Evolutionary conservation across 1,284 basidiomycete species (phyloP).

Genomic region (Sparassis latifolia): DNA sequence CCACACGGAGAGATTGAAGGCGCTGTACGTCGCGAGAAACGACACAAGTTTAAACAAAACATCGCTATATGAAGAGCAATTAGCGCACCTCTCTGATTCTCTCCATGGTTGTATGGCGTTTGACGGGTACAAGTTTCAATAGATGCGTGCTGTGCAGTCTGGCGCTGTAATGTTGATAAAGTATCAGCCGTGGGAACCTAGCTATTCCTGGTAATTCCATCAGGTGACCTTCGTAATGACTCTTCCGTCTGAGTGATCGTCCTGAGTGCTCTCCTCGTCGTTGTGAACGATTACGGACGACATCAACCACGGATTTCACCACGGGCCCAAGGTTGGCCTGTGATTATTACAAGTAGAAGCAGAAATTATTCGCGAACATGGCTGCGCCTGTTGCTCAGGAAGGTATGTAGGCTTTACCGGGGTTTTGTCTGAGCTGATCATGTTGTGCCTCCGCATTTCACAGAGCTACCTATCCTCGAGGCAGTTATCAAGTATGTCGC

Average conservation of each 20-base stretch:
- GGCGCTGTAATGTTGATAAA: slow-evolving; percentile 24
- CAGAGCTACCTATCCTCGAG: slow-evolving; percentile 92
- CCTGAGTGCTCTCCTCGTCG: slow-evolving; percentile 1
- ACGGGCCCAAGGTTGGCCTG: not conserved
- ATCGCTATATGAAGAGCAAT: not conserved
- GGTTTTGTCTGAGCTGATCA: slow-evolving; percentile 18
- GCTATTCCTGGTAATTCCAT: slow-evolving; percentile 7
- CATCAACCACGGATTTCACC: not conserved
- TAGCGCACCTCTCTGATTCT: slow-evolving; percentile 64
- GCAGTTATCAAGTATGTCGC: slow-evolving; percentile 79
- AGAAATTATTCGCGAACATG: slow-evolving; percentile 31
- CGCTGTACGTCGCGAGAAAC: slow-evolving; percentile 36
- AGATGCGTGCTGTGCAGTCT: slow-evolving; percentile 18
- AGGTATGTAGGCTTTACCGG: slow-evolving; percentile 39
- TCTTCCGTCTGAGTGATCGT: not conserved
- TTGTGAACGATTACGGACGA: too few species aligned
- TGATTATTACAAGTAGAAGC: too few species aligned
- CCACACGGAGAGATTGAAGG: slow-evolving; percentile 68
- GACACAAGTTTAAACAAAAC: not conserved
- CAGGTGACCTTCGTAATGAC: not conserved
- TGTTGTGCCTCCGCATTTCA: slow-evolving; percentile 18
- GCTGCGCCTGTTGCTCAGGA: slow-evolving; percentile 66
- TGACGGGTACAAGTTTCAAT: slow-evolving; percentile 9
- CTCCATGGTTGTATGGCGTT: slow-evolving; percentile 45
- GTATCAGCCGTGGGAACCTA: slow-evolving; percentile 27